phyloP scores from a whole-genome alignment of 192 early-diverging fungal species.

The Backusella parvicylindrica region DNA sequence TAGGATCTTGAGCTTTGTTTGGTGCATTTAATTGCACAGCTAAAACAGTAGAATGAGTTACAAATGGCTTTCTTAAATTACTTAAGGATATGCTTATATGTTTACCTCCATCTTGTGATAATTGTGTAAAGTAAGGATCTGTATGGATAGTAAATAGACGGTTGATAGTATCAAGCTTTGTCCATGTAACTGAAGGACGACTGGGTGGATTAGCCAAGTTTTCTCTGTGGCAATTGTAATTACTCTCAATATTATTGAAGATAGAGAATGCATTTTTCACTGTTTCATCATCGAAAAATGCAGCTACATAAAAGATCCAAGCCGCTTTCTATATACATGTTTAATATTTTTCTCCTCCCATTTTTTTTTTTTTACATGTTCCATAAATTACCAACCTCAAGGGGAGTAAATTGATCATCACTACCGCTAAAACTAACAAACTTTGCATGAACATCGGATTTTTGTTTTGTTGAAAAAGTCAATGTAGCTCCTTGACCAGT shows the following conservation, averaged over 20 bases:
- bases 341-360: not conserved
- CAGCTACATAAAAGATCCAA: constrained; percentile 2
- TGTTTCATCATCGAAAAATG: not conserved
- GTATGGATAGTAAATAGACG: not conserved
- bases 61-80: too few species aligned
- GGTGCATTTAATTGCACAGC: not conserved
- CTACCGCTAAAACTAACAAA: constrained; percentile 1
- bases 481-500: not conserved
- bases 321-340: not conserved
- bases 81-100: not conserved
- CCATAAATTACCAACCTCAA: not conserved
- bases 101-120: constrained; percentile 8
- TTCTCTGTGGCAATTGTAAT: not conserved
- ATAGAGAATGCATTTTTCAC: not conserved
- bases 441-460: not conserved
- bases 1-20: not conserved
- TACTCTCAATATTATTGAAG: not conserved
- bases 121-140: constrained; percentile 2
- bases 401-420: not conserved
- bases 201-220: not conserved
- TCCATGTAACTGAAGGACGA: not conserved
- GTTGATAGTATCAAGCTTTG: not conserved
- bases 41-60: not conserved
- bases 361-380: not conserved
- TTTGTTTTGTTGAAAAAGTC: not conserved